Conservation (phyloP, 1,284 basidiomycete species). For the Trichosporon ovoides region DNA sequence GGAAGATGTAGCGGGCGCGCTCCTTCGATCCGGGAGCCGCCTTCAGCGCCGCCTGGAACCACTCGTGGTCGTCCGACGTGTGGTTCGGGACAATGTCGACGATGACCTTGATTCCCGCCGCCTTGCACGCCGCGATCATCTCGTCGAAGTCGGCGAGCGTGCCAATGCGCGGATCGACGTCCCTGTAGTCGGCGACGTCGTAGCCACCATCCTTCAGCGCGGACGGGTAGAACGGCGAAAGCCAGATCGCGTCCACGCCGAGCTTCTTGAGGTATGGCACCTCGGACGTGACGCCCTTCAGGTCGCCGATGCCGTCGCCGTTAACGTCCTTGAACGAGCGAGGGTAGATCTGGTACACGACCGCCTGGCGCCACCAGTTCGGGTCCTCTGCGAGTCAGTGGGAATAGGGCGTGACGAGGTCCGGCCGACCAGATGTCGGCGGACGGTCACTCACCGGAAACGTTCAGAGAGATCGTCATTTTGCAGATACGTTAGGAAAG, state of each 20-base stretch:
- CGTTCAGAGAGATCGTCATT: slow-evolving; percentile 1
- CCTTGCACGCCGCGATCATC: slow-evolving; percentile 58
- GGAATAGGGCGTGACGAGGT: background rate
- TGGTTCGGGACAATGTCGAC: slow-evolving; percentile 80
- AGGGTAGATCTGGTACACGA: slow-evolving; percentile 72
- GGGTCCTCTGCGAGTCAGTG: background rate
- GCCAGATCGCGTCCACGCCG: slow-evolving; percentile 68
- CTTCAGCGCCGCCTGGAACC: slow-evolving; percentile 63
- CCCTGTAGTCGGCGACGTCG: slow-evolving; percentile 69
- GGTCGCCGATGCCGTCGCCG: slow-evolving; percentile 69
- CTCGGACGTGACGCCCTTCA: slow-evolving; percentile 61
- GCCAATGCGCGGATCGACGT: slow-evolving; percentile 68
- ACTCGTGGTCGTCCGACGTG: slow-evolving; percentile 68
- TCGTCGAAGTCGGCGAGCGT: slow-evolving; percentile 64
- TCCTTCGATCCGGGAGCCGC: slow-evolving; percentile 51
- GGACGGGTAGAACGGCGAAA: slow-evolving; percentile 67
- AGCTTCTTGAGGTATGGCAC: slow-evolving; percentile 66
- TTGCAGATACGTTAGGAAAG: background rate
- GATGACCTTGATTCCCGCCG: slow-evolving; percentile 66
- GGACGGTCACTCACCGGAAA: background rate
- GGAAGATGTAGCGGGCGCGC: slow-evolving; percentile 72
- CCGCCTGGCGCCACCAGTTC: slow-evolving; percentile 62
- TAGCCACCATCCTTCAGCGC: slow-evolving; percentile 67
- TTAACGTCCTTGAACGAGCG: slow-evolving; percentile 64
- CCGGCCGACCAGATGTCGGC: background rate